Conservation (phyloP, 176 grass and related monocot species). For the Aegilops umbellulata region DNA sequence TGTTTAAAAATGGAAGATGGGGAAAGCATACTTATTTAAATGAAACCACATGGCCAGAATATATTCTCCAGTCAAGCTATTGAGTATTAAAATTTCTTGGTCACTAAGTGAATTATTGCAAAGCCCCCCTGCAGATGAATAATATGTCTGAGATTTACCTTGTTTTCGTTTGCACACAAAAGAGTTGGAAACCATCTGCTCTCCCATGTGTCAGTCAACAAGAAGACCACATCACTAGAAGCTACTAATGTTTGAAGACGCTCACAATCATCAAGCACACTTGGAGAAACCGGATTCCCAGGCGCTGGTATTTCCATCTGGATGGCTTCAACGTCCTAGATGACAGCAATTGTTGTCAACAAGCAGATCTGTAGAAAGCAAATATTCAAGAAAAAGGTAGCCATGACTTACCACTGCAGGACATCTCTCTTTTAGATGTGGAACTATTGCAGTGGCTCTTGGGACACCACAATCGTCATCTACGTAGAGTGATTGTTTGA, state of each 20-base stretch:
- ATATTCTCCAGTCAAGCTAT: background rate
- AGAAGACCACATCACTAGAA: constrained; percentile 73
- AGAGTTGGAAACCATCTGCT: constrained; percentile 92
- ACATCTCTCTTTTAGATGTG: constrained; percentile 77
- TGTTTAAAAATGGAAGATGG: background rate
- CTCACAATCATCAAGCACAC: constrained; percentile 67
- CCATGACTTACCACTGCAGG: constrained; percentile 62
- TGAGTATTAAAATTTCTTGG: background rate
- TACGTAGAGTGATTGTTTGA: constrained; percentile 84
- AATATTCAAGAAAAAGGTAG: background rate
- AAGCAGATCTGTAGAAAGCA: background rate
- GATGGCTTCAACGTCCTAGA: constrained; percentile 79
- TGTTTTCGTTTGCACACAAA: constrained; percentile 77
- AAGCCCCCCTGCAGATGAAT: background rate
- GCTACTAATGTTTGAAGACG: constrained; percentile 64
- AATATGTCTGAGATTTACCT: constrained; percentile 46
- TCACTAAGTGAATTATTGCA: background rate
- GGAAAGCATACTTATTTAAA: background rate
- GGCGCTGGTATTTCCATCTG: constrained; percentile 73
- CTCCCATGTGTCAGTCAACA: constrained; percentile 87
- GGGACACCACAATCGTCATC: constrained; percentile 76
- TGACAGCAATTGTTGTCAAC: constrained; percentile 18
- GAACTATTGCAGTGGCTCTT: constrained; percentile 69
- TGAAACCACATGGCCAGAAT: background rate
- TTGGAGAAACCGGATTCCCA: constrained; percentile 52